A percentile compares a stretch with the other conserved stretches of the same genome.
Conservation (phyloP, 352 stramenopile genomes). For the Phytophthora sp. region DNA sequence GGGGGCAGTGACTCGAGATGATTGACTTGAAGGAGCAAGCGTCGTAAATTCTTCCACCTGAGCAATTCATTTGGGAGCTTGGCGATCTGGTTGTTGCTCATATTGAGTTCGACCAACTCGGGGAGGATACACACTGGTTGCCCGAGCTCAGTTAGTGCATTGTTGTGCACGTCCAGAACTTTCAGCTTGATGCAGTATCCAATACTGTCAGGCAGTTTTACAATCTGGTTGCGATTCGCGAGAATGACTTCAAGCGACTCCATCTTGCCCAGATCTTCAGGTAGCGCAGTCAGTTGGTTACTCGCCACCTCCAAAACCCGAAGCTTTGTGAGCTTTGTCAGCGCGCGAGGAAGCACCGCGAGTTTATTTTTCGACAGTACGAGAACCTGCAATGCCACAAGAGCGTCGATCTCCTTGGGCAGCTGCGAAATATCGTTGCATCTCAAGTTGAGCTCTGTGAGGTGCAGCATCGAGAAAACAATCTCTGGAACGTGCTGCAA, state of each 20-base stretch:
- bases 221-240: slow-evolving; percentile 62
- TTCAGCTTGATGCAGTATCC: slow-evolving; percentile 52
- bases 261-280: slow-evolving; percentile 56
- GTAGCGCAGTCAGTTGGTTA: slow-evolving; percentile 63
- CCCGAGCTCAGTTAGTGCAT: slow-evolving; percentile 58
- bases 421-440: slow-evolving; percentile 69
- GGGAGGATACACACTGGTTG: slow-evolving; percentile 53
- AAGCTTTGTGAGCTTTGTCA: slow-evolving; percentile 57
- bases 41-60: slow-evolving; percentile 65
- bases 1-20: slow-evolving; percentile 47
- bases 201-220: slow-evolving; percentile 56
- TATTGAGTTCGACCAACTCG: slow-evolving; percentile 74
- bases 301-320: slow-evolving; percentile 56
- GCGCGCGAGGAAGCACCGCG: slow-evolving; percentile 44
- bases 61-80: slow-evolving; percentile 42
- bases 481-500: slow-evolving; percentile 61
- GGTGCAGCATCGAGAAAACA: slow-evolving; percentile 60
- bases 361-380: slow-evolving; percentile 74
- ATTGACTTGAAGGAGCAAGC: slow-evolving; percentile 67
- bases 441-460: slow-evolving; percentile 69
- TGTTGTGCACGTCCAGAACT: slow-evolving; percentile 85
- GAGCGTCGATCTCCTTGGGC: slow-evolving; percentile 61
- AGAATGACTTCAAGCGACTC: slow-evolving; percentile 57
- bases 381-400: slow-evolving; percentile 53
- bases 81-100: slow-evolving; percentile 66